A percentile compares a stretch with the other conserved stretches of the same genome.
Evolutionary conservation across 345 rosid species (phyloP).

Genomic region (Boechera stricta): DNA sequence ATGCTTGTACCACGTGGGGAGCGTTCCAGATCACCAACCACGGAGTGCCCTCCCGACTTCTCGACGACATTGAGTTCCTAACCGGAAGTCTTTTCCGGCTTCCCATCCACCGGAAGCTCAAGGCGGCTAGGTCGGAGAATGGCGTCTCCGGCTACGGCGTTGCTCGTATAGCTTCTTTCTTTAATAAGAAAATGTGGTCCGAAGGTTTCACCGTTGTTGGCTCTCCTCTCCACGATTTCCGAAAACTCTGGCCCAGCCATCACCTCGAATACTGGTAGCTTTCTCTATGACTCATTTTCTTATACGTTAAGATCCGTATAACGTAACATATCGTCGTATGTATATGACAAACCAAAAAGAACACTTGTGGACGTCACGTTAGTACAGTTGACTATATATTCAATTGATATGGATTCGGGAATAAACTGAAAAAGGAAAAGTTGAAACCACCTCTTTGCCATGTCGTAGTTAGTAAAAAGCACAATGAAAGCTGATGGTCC

Average conservation of each 20-base stretch:
- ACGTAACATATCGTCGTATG: neutral
- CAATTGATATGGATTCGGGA: conserved; percentile 6
- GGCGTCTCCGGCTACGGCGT: conserved; percentile 84
- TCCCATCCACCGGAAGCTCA: conserved; percentile 66
- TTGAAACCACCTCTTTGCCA: conserved; percentile 40
- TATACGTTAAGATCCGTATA: neutral
- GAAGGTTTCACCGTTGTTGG: conserved; percentile 92
- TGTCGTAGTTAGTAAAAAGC: conserved; percentile 46
- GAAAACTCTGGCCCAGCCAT: conserved; percentile 83
- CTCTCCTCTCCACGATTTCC: conserved; percentile 75
- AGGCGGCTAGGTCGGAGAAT: conserved; percentile 67
- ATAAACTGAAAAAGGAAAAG: conserved; percentile 14
- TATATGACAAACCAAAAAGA: conserved; percentile 9
- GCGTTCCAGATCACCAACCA: conserved; percentile 78
- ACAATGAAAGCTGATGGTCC: conserved; percentile 58
- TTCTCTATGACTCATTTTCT: neutral
- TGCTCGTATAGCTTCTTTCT: conserved; percentile 76
- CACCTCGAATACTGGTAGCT: conserved; percentile 63
- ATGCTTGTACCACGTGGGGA: conserved; percentile 86
- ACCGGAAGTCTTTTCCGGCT: conserved; percentile 62
- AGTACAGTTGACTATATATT: conserved; percentile 27
- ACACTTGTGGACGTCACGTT: conserved; percentile 22
- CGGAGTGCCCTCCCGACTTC: conserved; percentile 59
- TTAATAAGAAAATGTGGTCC: conserved; percentile 93
- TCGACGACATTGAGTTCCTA: conserved; percentile 55